These are phyloP conservation scores for Epichloe festucae DNA, from an alignment of 2,329 filamentous ascomycete genomes.

Conservation along the genomic window DNA sequence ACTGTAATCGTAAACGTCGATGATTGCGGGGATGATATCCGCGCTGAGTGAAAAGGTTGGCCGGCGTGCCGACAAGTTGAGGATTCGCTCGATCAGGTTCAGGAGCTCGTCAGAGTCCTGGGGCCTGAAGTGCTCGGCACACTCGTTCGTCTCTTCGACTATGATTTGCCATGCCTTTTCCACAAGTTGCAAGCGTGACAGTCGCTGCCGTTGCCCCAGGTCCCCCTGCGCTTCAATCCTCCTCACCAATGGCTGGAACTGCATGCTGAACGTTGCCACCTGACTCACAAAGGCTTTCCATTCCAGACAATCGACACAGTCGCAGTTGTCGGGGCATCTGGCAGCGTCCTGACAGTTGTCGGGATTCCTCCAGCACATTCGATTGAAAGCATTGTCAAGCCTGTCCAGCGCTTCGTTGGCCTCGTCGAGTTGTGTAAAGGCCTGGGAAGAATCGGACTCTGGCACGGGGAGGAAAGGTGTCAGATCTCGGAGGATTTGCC, in stretches of 20 bases:
- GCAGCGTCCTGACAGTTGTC: not conserved
- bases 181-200: not conserved
- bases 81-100: slow-evolving; percentile 2
- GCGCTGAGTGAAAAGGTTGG: slow-evolving; percentile 1
- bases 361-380: not conserved
- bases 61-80: not conserved
- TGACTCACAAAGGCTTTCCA: not conserved
- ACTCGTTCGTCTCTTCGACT: not conserved
- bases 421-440: not conserved
- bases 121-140: not conserved
- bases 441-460: not conserved
- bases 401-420: slow-evolving; percentile 1
- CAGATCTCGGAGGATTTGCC: not conserved
- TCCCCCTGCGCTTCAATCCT: not conserved
- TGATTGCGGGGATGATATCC: slow-evolving; percentile 2
- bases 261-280: not conserved
- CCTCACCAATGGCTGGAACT: not conserved
- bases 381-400: slow-evolving; percentile 2
- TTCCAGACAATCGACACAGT: not conserved
- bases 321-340: not conserved
- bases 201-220: not conserved
- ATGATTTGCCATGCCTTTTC: slow-evolving; percentile 1
- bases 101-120: slow-evolving; percentile 1
- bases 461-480: not conserved
- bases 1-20: slow-evolving; percentile 2